Conservation (phyloP, 2,329 filamentous ascomycete genomes). For the Apiospora hydei region DNA sequence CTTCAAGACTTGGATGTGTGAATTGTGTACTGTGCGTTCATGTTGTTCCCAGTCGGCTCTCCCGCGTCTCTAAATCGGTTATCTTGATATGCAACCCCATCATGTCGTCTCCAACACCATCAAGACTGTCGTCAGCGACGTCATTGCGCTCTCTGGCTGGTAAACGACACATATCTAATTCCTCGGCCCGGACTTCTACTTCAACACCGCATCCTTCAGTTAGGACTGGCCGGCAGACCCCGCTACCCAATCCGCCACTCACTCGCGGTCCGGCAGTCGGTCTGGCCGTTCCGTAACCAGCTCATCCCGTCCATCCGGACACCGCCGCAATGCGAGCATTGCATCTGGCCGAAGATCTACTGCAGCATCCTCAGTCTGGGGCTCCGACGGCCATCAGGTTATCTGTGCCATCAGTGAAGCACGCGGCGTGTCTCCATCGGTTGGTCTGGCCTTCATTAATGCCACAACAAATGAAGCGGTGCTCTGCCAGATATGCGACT, state of each 20-base stretch:
- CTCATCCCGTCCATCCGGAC: constrained; percentile 34
- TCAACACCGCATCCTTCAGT: constrained; percentile 32
- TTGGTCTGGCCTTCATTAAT: constrained; percentile 89
- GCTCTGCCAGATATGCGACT: constrained; percentile 91
- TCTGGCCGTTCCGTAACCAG: constrained; percentile 40
- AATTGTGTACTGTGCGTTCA: neutral
- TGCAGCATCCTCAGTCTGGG: constrained; percentile 50
- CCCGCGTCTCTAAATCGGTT: neutral
- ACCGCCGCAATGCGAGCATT: constrained; percentile 44
- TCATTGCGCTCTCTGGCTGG: constrained; percentile 24
- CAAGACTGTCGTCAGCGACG: constrained; percentile 29
- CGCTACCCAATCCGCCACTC: constrained; percentile 39
- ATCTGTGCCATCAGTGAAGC: constrained; percentile 91
- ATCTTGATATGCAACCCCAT: neutral
- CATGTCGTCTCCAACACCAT: constrained; percentile 22
- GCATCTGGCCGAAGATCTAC: constrained; percentile 55
- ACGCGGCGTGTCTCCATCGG: constrained; percentile 82
- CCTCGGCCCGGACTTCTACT: constrained; percentile 30
- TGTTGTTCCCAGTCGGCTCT: neutral
- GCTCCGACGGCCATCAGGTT: constrained; percentile 69
- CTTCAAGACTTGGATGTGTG: neutral
- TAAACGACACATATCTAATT: constrained; percentile 26
- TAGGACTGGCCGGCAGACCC: constrained; percentile 33
- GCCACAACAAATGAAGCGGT: constrained; percentile 83
- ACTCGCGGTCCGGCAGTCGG: constrained; percentile 33